A percentile compares a stretch with the other conserved stretches of the same genome.
phyloP scores from a whole-genome alignment of 2,329 filamentous ascomycete species.

The Nemania sp. region DNA sequence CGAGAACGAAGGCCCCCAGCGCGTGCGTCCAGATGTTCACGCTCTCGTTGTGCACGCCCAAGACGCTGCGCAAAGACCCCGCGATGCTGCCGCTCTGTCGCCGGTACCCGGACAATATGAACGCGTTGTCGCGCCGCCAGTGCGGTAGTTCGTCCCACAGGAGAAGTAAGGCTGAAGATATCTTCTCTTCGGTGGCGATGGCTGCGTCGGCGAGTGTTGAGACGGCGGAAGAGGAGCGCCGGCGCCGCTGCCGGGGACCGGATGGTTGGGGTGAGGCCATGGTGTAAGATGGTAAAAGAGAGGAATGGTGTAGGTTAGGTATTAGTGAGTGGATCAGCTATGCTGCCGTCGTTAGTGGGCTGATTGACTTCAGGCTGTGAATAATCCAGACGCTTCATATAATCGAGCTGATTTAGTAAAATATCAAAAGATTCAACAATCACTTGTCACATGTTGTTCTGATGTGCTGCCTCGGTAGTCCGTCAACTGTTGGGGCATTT shows the following conservation, averaged over 20 bases:
- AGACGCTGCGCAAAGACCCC: conserved; percentile 45
- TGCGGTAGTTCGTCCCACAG: conserved; percentile 61
- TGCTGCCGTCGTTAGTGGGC: background rate
- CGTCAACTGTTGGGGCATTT: conserved; percentile 20
- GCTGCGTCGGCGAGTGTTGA: conserved; percentile 25
- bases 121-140: conserved; percentile 64
- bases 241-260: conserved; percentile 38
- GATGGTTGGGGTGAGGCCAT: conserved; percentile 13
- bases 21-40: conserved; percentile 68
- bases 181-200: conserved; percentile 43
- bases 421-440: too few relatives aligned
- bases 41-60: conserved; percentile 62
- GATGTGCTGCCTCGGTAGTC: background rate
- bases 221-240: conserved; percentile 38
- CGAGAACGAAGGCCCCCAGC: conserved; percentile 65
- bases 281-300: background rate
- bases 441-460: background rate
- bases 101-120: conserved; percentile 59
- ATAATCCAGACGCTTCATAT: too few relatives aligned
- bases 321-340: background rate
- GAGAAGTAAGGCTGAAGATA: conserved; percentile 49
- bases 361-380: too few relatives aligned
- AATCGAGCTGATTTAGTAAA: background rate
- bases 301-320: background rate
- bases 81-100: conserved; percentile 54